Evolutionary conservation across 2,329 filamentous ascomycete genomes (phyloP), one percentile per base, ranked within the genome.

Genomic region (Fusarium lyarnte): DNA sequence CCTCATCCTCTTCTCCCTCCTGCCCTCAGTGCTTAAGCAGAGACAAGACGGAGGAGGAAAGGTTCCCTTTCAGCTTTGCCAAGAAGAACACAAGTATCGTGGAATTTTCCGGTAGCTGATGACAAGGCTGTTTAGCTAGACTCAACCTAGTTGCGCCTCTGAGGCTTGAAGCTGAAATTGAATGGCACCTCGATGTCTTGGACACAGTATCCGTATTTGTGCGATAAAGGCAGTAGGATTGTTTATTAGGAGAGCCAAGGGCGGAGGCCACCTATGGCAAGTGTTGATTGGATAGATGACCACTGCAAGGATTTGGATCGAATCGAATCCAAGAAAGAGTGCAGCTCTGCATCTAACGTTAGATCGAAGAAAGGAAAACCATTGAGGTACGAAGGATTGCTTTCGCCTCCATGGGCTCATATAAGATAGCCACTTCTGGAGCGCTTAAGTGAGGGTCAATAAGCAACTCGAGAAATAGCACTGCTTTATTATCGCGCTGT

Each of bases 91-190:
- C 21, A 58, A 21, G 11, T 33, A 11, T 57, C 31, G 11, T 66
- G 45, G 66, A 62, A 27, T 43, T 62, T 12, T 19, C 66, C 49
- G 43, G 66, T 57, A 67, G 66, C 54, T 57, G 61, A 53, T 41
- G 63, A 62, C 27, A 60, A 55, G 55, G 55, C 65, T 54, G 52
- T 62, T 58, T 42, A 39, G 29, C 49, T 66, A 70, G 49, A 36
- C 45, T 39, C 27, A 49, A 27, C 29, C 53, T 33, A 36, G 23
- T 49, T 35, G 23, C 36, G 58, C 35, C 27, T 45, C 14, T 38
- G 43, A 63, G 52, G 51, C 70, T 65, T 57, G 36, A 42, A 70
- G 55, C 57, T 55, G 51, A 49, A 53, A 35, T n/a, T 27, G 36
- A 38, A 52, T 51, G 47, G 41, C 39, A 47, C 38, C 33, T 41